phyloP scores from a whole-genome alignment of 805 yeast species.

The Candida nonsorbophila region DNA sequence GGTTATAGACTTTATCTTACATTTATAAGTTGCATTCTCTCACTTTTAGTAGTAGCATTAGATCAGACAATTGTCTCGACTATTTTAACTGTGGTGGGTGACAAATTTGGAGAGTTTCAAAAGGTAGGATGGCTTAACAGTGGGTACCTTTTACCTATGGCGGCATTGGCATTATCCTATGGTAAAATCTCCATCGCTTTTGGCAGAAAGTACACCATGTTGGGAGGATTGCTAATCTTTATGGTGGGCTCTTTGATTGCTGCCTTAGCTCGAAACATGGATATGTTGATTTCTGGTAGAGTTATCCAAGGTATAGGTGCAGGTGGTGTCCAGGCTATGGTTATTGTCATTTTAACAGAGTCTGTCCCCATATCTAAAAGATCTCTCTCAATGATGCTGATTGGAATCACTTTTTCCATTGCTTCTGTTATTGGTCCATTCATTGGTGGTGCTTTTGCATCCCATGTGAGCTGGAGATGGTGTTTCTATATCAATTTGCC shows the following conservation, averaged over 20 bases:
- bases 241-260: slow-evolving; percentile 58
- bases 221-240: slow-evolving; percentile 47
- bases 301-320: slow-evolving; percentile 69
- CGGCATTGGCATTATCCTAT: slow-evolving; percentile 50
- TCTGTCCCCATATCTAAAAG: slow-evolving; percentile 40
- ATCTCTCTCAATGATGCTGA: slow-evolving; percentile 31
- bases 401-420: slow-evolving; percentile 41
- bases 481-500: slow-evolving; percentile 69
- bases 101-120: slow-evolving; percentile 43
- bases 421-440: slow-evolving; percentile 59
- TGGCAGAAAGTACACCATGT: slow-evolving; percentile 50
- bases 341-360: slow-evolving; percentile 54
- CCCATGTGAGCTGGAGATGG: slow-evolving; percentile 68
- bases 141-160: slow-evolving; percentile 51
- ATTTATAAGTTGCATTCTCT: slow-evolving; percentile 20
- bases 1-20: slow-evolving; percentile 23
- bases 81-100: slow-evolving; percentile 44
- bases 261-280: slow-evolving; percentile 52
- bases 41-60: slow-evolving; percentile 40
- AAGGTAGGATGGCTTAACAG: slow-evolving; percentile 57
- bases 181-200: slow-evolving; percentile 52
- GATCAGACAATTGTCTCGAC: slow-evolving; percentile 60
- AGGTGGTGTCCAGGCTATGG: slow-evolving; percentile 58
- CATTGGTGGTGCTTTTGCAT: slow-evolving; percentile 61
- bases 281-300: slow-evolving; percentile 65